Base-by-base conservation (phyloP, 306 rosid genomes). In the Alnus glutinosa region DNA sequence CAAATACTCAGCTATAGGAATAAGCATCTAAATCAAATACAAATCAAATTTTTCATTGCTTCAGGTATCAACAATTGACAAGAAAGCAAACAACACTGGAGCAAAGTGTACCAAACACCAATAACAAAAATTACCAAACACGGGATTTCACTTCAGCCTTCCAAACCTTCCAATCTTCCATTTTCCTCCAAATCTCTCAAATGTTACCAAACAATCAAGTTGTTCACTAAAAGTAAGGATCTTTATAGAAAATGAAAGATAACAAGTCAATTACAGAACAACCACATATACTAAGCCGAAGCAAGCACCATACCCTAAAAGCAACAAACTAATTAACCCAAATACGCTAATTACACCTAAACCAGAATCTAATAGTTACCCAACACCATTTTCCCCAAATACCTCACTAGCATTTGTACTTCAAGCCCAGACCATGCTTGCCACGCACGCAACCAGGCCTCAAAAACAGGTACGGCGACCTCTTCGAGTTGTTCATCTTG, bases 401-500 rank as follows among this genome's bases (percentile, higher is more conserved):
- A 49, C 28, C 63, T 49, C 52, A 57, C 61, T 85, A 93, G 81
- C 39, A 70, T 47, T 68, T 87, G 83, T 94, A 96, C 85, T 92
- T 94, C 81, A 94, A 85, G 1, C 98, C 97, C 48, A 94, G 70
- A 4, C 98, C 98, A 68, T 92, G 96, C 82, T 94, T 94, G 32
- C 98, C 98, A 55, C 91, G 96, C 10, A 92, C 96, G 71, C 96
- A 92, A 15, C 98, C 98, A 18, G 96, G 92, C 82, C 86, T 89
- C 34, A 83, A 83, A 76, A 84, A 85, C 71, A 94, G 57, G 79
- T 73, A 67, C 0, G 97, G 92, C 4, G 88, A 80, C 51, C 82
- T 87, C 80, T 90, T 94, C 0, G 97, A 90, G 77, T 68, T 87
- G 32, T 79, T 67, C 93, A 89, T 89, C 84, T 86, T 94, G 55